phyloP scores from a whole-genome alignment of 768 basidiomycete genomes.

The Russula sp. region DNA sequence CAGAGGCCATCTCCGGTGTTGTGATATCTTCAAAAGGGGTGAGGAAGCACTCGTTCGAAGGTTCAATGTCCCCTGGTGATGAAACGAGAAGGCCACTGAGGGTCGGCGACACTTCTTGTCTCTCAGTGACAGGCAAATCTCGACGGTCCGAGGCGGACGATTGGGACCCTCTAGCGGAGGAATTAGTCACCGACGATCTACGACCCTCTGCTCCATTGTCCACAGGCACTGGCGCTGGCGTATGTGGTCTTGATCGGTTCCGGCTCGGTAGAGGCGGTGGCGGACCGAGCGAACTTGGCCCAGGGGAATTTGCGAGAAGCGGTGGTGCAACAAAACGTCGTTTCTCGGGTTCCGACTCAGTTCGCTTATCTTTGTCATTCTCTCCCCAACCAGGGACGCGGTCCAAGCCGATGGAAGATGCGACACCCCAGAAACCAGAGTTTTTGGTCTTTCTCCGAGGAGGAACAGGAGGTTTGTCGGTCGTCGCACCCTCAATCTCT shows the following conservation, averaged over 20 bases:
- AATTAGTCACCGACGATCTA: background rate
- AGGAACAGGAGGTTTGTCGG: slow-evolving; percentile 58
- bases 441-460: slow-evolving; percentile 47
- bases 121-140: background rate
- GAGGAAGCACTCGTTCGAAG: slow-evolving; percentile 11
- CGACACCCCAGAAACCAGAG: slow-evolving; percentile 62
- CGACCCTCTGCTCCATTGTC: slow-evolving; percentile 5
- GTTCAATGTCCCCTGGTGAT: slow-evolving; percentile 14
- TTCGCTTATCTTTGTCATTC: slow-evolving; percentile 41
- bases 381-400: slow-evolving; percentile 52
- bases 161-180: slow-evolving; percentile 7
- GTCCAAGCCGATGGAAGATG: slow-evolving; percentile 52
- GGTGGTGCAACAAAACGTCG: slow-evolving; percentile 30
- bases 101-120: slow-evolving; percentile 19
- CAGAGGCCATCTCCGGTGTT: slow-evolving; percentile 7
- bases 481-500: slow-evolving; percentile 19
- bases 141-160: slow-evolving; percentile 3
- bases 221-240: background rate
- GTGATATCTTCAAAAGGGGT: slow-evolving; percentile 23
- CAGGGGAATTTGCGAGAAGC: slow-evolving; percentile 14
- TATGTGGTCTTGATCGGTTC: slow-evolving; percentile 21
- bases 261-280: slow-evolving; percentile 29
- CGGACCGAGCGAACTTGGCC: slow-evolving; percentile 22
- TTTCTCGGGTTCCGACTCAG: slow-evolving; percentile 34
- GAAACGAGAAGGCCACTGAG: slow-evolving; percentile 23